These are phyloP conservation scores for Paecilomyces niveus DNA, from an alignment of 2,329 filamentous ascomycete genomes.

Conservation along the genomic window DNA sequence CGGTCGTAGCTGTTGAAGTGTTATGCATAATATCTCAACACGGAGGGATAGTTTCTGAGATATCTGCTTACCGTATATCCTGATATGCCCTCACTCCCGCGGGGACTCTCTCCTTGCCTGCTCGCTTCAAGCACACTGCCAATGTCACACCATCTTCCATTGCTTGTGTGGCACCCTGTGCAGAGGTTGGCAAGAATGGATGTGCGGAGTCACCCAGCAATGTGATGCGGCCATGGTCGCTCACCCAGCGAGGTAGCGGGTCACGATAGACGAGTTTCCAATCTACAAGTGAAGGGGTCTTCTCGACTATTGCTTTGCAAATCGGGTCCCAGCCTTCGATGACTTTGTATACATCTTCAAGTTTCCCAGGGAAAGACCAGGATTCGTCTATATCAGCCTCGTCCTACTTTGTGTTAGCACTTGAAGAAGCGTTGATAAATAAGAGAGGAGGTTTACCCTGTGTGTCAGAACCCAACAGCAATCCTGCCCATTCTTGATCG, in stretches of 20 bases:
- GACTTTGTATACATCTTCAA: conserved; percentile 46
- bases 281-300: conserved; percentile 18
- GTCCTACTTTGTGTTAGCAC: conserved; percentile 25
- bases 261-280: conserved; percentile 25
- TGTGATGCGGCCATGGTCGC: conserved; percentile 19
- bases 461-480: conserved; percentile 53
- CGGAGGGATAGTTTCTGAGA: too few species aligned
- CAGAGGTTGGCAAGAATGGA: conserved; percentile 36
- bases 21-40: not conserved
- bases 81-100: conserved; percentile 40
- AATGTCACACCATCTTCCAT: conserved; percentile 39
- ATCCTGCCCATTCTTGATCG: conserved; percentile 46
- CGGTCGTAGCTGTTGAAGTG: conserved; percentile 34
- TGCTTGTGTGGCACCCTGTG: conserved; percentile 36
- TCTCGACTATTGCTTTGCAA: conserved; percentile 39
- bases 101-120: conserved; percentile 26
- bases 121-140: conserved; percentile 15
- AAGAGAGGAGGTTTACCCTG: conserved; percentile 21
- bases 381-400: conserved; percentile 50
- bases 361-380: conserved; percentile 47
- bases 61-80: conserved; percentile 22
- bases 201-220: conserved; percentile 34
- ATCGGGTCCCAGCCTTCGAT: conserved; percentile 46
- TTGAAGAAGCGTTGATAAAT: not conserved
- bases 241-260: conserved; percentile 17